Conservation (phyloP, 257 asterid genomes). For the Solanum sejunctum region DNA sequence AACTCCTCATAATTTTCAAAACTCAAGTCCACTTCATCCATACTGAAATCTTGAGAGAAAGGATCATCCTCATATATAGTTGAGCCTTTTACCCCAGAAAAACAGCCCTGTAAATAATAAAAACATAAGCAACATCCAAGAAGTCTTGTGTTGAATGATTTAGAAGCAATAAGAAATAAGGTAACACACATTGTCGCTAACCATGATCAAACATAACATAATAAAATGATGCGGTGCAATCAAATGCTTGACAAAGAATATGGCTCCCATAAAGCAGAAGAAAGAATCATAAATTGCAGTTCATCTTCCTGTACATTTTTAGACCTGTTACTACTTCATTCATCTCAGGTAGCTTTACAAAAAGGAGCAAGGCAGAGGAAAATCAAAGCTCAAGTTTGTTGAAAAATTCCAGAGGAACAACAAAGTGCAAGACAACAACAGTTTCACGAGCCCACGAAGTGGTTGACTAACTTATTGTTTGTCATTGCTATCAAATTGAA, state of each 20-base stretch:
- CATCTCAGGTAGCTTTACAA: background rate
- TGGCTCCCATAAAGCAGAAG: background rate
- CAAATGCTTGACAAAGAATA: background rate
- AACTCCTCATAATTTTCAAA: constrained; percentile 68
- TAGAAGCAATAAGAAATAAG: background rate
- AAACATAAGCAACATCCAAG: background rate
- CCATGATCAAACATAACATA: background rate
- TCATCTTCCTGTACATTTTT: background rate
- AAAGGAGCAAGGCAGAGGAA: background rate
- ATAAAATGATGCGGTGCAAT: background rate
- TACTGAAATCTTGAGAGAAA: constrained; percentile 39
- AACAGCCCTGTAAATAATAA: constrained; percentile 28
- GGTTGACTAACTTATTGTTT: background rate
- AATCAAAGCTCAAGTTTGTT: background rate
- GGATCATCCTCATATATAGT: constrained; percentile 24
- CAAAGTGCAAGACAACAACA: background rate
- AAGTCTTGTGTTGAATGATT: background rate
- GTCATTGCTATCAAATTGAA: background rate
- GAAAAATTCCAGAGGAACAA: background rate
- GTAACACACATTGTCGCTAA: background rate
- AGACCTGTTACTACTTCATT: background rate
- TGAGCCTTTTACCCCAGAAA: constrained; percentile 36
- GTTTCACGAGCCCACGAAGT: background rate
- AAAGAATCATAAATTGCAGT: background rate
- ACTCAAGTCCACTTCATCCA: constrained; percentile 61